Evolutionary conservation across 192 early-diverging fungal genomes (phyloP).

Genomic region (Coemansia sp.): DNA sequence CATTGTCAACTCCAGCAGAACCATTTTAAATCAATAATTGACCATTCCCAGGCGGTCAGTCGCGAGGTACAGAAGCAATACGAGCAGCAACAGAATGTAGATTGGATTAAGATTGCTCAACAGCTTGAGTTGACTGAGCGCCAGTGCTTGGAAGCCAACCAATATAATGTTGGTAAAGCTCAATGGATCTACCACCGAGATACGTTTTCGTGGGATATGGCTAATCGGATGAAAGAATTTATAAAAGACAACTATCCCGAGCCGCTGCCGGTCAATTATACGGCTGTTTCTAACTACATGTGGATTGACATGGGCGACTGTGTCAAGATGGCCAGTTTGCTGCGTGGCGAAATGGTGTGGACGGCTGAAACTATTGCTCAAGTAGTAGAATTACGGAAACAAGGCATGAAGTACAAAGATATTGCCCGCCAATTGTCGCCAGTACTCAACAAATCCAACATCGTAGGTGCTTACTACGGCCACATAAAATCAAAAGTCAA

Average conservation of each 20-base stretch:
- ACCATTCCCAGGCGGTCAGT: background rate
- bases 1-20: background rate
- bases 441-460: background rate
- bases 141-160: conserved; percentile 15
- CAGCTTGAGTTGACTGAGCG: background rate
- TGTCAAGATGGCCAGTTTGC: conserved; percentile 1
- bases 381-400: background rate
- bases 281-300: conserved; percentile 24
- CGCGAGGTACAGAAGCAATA: background rate
- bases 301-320: conserved; percentile 18
- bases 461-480: background rate
- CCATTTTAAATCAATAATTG: background rate
- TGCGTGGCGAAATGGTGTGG: conserved; percentile 13
- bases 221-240: conserved; percentile 16
- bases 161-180: background rate
- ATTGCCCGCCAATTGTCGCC: conserved; percentile 15
- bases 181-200: conserved; percentile 16
- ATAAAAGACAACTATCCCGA: conserved; percentile 12
- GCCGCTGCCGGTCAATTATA: conserved; percentile 7
- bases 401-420: conserved; percentile 10
- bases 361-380: background rate
- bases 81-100: background rate
- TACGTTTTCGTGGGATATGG: conserved; percentile 10
- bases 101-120: conserved; percentile 3
- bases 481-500: background rate